Percentiles rank a stretch among this genome's conserved stretches.
Evolutionary conservation across 768 basidiomycete species (phyloP).

Genomic region (Chiua virens): DNA sequence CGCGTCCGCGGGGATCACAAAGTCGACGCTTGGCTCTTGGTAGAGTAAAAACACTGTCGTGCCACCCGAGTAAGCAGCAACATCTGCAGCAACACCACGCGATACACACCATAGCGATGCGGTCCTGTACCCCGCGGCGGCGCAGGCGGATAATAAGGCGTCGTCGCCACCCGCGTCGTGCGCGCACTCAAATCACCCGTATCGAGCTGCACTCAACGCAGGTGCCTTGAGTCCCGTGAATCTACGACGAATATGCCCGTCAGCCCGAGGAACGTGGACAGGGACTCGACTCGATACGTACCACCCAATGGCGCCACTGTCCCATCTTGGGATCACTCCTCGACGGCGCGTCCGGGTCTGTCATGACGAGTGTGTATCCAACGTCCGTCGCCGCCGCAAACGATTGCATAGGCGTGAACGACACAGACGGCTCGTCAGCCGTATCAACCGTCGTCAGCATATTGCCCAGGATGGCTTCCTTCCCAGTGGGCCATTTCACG

Average conservation of each 20-base stretch:
- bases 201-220: slow-evolving; percentile 27
- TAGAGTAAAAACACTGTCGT: slow-evolving; percentile 55
- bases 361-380: slow-evolving; percentile 55
- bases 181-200: slow-evolving; percentile 36
- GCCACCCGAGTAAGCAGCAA: too few species aligned
- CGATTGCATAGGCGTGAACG: slow-evolving; percentile 42
- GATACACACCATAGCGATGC: slow-evolving; percentile 55
- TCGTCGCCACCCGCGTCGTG: slow-evolving; percentile 46
- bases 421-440: slow-evolving; percentile 50
- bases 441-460: slow-evolving; percentile 38
- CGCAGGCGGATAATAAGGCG: slow-evolving; percentile 57
- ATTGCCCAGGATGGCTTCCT: slow-evolving; percentile 39
- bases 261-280: background rate
- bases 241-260: slow-evolving; percentile 16
- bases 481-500: slow-evolving; percentile 29
- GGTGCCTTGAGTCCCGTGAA: slow-evolving; percentile 42
- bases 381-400: slow-evolving; percentile 32
- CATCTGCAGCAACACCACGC: too few species aligned
- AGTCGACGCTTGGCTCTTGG: slow-evolving; percentile 48
- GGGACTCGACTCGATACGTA: slow-evolving; percentile 29
- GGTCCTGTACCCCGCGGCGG: slow-evolving; percentile 53
- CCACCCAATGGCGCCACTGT: slow-evolving; percentile 59
- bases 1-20: slow-evolving; percentile 44
- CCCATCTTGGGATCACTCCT: slow-evolving; percentile 46
- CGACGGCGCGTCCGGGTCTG: slow-evolving; percentile 60